Evolutionary conservation across 2,329 filamentous ascomycete genomes (phyloP).

Genomic region (Pseudocercospora pini-densiflorae): DNA sequence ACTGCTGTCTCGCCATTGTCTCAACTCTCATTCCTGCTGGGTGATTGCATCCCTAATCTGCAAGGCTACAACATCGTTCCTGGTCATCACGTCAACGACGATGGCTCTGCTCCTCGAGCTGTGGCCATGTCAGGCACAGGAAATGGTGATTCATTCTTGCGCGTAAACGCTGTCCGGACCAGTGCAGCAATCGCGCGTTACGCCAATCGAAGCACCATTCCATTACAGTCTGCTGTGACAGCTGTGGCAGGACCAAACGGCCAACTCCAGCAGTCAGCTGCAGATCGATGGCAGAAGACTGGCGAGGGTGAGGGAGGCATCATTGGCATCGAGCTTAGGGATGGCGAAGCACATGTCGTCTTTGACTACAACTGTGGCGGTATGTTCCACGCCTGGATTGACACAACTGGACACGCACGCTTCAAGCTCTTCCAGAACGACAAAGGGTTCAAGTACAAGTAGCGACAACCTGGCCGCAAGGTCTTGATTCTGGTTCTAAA

Average conservation of each 20-base stretch:
- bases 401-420: conserved; percentile 61
- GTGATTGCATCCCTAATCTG: conserved; percentile 33
- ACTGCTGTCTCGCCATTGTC: conserved; percentile 3
- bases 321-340: conserved; percentile 73
- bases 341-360: conserved; percentile 61
- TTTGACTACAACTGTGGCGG: conserved; percentile 85
- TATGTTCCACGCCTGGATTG: conserved; percentile 82
- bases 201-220: conserved; percentile 39
- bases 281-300: conserved; percentile 70
- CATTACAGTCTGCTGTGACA: conserved; percentile 63
- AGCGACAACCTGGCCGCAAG: neutral
- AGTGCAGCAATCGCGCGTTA: conserved; percentile 75
- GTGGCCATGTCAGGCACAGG: conserved; percentile 53
- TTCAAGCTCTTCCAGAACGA: conserved; percentile 29
- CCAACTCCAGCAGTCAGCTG: conserved; percentile 75
- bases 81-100: conserved; percentile 12
- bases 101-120: conserved; percentile 23
- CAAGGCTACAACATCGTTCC: conserved; percentile 26
- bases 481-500: neutral
- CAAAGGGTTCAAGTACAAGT: conserved; percentile 4
- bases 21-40: conserved; percentile 14
- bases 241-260: conserved; percentile 72
- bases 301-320: conserved; percentile 85
- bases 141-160: conserved; percentile 86
- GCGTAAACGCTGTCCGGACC: conserved; percentile 71